A percentile compares a stretch with the other conserved stretches of the same genome.
Evolutionary conservation across 2,329 filamentous ascomycete species (phyloP).

Genomic region (Daldinia eschscholtzii): DNA sequence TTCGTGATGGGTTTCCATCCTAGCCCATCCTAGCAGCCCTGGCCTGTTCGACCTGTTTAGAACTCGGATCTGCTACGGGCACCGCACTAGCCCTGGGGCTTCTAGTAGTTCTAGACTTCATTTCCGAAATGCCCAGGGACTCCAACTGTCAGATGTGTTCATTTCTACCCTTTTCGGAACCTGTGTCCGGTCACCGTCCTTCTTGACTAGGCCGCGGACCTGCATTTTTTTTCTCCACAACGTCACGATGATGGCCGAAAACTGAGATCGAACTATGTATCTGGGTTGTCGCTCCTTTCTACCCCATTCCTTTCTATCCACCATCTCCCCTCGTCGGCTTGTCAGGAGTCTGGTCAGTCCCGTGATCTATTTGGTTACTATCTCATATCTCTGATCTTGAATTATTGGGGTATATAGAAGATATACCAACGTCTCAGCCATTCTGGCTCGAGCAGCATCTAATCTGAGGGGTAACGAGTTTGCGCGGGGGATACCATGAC

Average conservation of each 20-base stretch:
- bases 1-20: constrained; percentile 26
- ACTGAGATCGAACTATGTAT: constrained; percentile 20
- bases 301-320: constrained; percentile 14
- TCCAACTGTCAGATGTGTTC: constrained; percentile 25
- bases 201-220: constrained; percentile 30
- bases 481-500: constrained; percentile 11
- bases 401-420: constrained; percentile 3
- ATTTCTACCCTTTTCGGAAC: constrained; percentile 36
- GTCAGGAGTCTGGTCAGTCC: constrained; percentile 17
- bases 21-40: constrained; percentile 12
- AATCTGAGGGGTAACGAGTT: constrained; percentile 33
- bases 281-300: constrained; percentile 25
- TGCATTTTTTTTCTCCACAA: constrained; percentile 37
- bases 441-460: constrained; percentile 16
- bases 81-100: constrained; percentile 24
- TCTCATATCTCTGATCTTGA: constrained; percentile 4
- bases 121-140: constrained; percentile 29
- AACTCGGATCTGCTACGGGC: constrained; percentile 25
- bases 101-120: constrained; percentile 41
- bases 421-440: constrained; percentile 21
- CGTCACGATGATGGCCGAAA: constrained; percentile 40
- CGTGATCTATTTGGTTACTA: not conserved
- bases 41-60: constrained; percentile 24
- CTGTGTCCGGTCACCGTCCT: constrained; percentile 36
- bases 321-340: constrained; percentile 13